Evolutionary conservation across 495 filamentous ascomycete species (phyloP), one percentile per base, ranked within the genome.

Genomic region (Penicillium alfredii): DNA sequence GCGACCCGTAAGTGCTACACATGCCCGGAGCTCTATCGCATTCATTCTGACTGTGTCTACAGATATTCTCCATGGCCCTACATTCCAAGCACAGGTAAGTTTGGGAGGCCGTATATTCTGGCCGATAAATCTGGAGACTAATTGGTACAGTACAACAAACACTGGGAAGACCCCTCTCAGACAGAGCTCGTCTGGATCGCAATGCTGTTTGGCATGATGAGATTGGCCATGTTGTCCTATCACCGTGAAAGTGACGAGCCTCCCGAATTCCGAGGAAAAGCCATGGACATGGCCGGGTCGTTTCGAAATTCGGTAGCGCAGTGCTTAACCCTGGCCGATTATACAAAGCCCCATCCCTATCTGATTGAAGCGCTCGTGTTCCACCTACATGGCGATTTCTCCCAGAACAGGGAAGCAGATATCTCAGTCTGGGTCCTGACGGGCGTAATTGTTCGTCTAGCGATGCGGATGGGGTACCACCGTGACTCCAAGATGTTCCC

Each of bases 391-490:
- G 82, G 84, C 20, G 86, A 94, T 61, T 84, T 84, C 49, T 75
- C 76, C 11, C 76, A 84, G 37, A 81, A 78, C 28, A 80, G 78
- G 63, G 87, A 95, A 45, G 75, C 84, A 8, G 89, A 96, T 40
- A 68, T 84, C 7, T 82, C 80, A 8, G 68, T 93, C 7, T 93
- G 89, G 81, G 68, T 95, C 30, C 74, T 92, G 36, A 72, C 78
- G 6, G 83, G 86, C 13, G 77, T 93, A 49, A 78, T 94, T 42
- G 80, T 85, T 15, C 79, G 90, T 38, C 64, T 95, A 36, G 86
- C 90, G 7, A 88, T 96, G 73, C 76, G 86, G 16, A 94, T 94
- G 86, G 92, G 92, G 30, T 93, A 95, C 42, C 92, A 99, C 52
- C 77, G 93, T 37, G 92, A 99, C 56, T 78, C 86, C 9, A 84